Evolutionary conservation across 75 land plant genomes (phyloP).

Genomic region (Pinus taeda): DNA sequence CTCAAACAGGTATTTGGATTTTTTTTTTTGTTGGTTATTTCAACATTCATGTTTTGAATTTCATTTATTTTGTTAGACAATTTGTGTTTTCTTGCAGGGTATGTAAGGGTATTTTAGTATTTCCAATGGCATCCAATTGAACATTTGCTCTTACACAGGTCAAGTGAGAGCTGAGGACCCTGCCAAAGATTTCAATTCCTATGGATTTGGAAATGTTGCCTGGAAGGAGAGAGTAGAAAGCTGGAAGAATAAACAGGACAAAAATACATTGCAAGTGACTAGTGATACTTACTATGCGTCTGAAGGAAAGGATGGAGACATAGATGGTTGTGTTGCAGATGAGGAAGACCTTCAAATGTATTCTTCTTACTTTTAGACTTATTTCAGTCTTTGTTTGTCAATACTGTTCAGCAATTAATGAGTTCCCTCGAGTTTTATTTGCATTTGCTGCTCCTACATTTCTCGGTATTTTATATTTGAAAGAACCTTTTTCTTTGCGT

Average conservation of each 20-base stretch:
- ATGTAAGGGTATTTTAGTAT: neutral
- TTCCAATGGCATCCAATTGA: neutral
- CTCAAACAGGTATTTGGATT: slow-evolving; percentile 21
- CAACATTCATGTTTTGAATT: neutral
- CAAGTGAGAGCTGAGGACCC: slow-evolving; percentile 54
- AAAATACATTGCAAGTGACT: slow-evolving; percentile 46
- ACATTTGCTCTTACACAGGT: slow-evolving; percentile 19
- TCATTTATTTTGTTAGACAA: neutral
- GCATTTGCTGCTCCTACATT: neutral
- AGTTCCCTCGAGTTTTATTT: neutral
- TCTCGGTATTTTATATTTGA: neutral
- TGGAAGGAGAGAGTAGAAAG: slow-evolving; percentile 94
- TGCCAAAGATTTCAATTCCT: slow-evolving; percentile 53
- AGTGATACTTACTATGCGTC: slow-evolving; percentile 37
- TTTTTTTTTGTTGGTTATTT: neutral
- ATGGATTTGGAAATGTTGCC: slow-evolving; percentile 72
- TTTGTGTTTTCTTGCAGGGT: neutral
- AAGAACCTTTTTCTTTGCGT: neutral
- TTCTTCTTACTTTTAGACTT: slow-evolving; percentile 8
- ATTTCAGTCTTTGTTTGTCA: neutral
- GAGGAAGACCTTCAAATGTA: slow-evolving; percentile 75
- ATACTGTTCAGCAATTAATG: neutral
- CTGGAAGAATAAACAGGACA: slow-evolving; percentile 82
- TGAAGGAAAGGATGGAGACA: slow-evolving; percentile 60
- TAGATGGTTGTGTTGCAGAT: slow-evolving; percentile 72